phyloP scores from a whole-genome alignment of 805 yeast genomes.

The Cyberlindnera euphorbiae region DNA sequence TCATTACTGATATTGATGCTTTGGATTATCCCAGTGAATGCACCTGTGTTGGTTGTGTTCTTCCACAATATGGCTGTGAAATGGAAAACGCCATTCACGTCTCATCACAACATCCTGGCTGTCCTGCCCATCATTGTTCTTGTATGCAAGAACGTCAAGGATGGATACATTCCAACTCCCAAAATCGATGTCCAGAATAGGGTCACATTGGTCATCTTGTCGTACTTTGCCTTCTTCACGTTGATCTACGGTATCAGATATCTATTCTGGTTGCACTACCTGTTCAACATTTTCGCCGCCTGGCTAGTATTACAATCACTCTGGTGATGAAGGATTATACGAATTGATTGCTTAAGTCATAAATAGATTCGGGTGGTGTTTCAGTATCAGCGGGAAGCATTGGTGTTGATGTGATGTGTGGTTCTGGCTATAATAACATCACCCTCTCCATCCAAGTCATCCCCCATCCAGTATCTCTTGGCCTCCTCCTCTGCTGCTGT shows the following conservation, averaged over 20 bases:
- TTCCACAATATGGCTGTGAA: slow-evolving; percentile 69
- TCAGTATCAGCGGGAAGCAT: neutral
- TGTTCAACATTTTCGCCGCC: slow-evolving; percentile 61
- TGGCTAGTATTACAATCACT: slow-evolving; percentile 35
- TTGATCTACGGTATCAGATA: slow-evolving; percentile 74
- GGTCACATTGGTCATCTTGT: slow-evolving; percentile 35
- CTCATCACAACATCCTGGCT: slow-evolving; percentile 81
- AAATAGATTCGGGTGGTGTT: too few relatives aligned
- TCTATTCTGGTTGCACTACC: slow-evolving; percentile 79
- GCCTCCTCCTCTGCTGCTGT: slow-evolving; percentile 33
- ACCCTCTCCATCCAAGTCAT: slow-evolving; percentile 15
- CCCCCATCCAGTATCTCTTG: slow-evolving; percentile 30
- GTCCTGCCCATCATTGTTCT: slow-evolving; percentile 66
- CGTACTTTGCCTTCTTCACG: slow-evolving; percentile 55
- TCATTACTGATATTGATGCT: slow-evolving; percentile 63
- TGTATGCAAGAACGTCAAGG: slow-evolving; percentile 49
- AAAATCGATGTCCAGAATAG: slow-evolving; percentile 25
- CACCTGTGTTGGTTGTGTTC: slow-evolving; percentile 77
- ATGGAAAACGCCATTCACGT: slow-evolving; percentile 81
- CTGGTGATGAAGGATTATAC: slow-evolving; percentile 11
- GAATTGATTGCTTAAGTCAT: too few relatives aligned
- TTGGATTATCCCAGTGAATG: slow-evolving; percentile 74
- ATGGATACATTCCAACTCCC: slow-evolving; percentile 39
- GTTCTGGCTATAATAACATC: slow-evolving; percentile 21
- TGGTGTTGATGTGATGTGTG: slow-evolving; percentile 16